phyloP scores from a whole-genome alignment of 2,329 filamentous ascomycete species.

The Aspergillus aculeatinus region DNA sequence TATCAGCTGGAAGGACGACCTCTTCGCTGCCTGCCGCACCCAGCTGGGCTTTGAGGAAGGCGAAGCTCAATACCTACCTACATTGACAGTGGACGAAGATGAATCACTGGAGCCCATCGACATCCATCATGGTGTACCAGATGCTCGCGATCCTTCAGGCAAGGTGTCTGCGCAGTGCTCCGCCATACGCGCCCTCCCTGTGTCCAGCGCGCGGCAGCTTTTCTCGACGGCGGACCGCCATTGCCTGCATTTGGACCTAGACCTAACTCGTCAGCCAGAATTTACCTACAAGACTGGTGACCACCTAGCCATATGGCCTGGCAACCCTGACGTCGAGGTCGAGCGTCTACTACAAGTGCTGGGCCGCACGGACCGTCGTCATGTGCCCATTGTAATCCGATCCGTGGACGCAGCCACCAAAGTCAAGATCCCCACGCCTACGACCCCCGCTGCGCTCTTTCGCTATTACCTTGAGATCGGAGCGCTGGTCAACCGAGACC shows the following conservation, averaged over 20 bases:
- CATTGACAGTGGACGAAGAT: conserved; percentile 72
- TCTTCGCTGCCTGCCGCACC: conserved; percentile 76
- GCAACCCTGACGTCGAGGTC: conserved; percentile 81
- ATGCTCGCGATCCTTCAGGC: conserved; percentile 53
- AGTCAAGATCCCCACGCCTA: conserved; percentile 85
- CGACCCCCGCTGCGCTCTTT: conserved; percentile 79
- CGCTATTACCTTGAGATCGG: conserved; percentile 93
- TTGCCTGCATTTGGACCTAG: conserved; percentile 87
- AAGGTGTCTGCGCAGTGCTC: conserved; percentile 55
- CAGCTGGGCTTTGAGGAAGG: conserved; percentile 82
- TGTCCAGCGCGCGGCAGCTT: conserved; percentile 74
- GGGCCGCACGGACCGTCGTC: conserved; percentile 51
- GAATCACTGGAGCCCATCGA: conserved; percentile 68
- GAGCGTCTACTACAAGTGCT: conserved; percentile 74
- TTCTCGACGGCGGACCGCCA: conserved; percentile 79
- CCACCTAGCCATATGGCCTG: conserved; percentile 89
- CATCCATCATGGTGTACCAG: conserved; percentile 86
- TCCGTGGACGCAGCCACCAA: conserved; percentile 65
- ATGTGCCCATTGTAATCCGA: conserved; percentile 55
- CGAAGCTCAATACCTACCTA: conserved; percentile 84
- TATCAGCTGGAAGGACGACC: conserved; percentile 90
- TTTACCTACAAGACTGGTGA: conserved; percentile 91
- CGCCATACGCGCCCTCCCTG: conserved; percentile 83
- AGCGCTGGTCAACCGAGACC: conserved; percentile 87
- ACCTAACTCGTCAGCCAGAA: conserved; percentile 73